Conservation (phyloP, 2,329 filamentous ascomycete genomes). For the Fusarium sambucinum region DNA sequence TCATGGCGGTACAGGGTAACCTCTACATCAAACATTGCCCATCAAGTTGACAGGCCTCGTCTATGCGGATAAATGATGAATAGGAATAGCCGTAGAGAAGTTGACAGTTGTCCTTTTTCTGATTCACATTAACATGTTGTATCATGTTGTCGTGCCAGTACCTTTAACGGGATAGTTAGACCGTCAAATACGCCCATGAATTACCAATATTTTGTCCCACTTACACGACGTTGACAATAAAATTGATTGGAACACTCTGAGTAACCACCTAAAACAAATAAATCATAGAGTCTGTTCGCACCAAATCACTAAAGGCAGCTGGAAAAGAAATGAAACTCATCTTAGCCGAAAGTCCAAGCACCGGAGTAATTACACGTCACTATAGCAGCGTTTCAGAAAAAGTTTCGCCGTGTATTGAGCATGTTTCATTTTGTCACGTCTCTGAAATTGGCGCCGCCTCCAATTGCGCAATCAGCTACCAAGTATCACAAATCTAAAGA, state of each 20-base stretch:
- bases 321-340: neutral
- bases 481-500: neutral
- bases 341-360: neutral
- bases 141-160: neutral
- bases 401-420: constrained; percentile 44
- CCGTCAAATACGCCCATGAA: too few species aligned
- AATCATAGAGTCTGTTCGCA: neutral
- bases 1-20: neutral
- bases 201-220: neutral
- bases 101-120: neutral
- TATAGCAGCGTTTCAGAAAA: constrained; percentile 30
- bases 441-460: constrained; percentile 22
- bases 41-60: neutral
- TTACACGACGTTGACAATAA: neutral
- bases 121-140: too few species aligned
- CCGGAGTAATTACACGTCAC: constrained; percentile 20
- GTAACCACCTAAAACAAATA: neutral
- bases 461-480: constrained; percentile 45
- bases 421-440: constrained; percentile 41
- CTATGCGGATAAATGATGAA: neutral
- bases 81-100: neutral
- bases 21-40: neutral
- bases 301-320: neutral
- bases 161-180: too few species aligned
- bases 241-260: neutral